These are phyloP conservation scores for Platismatia glauca DNA, from an alignment of 495 filamentous ascomycete species.

Conservation along the genomic window DNA sequence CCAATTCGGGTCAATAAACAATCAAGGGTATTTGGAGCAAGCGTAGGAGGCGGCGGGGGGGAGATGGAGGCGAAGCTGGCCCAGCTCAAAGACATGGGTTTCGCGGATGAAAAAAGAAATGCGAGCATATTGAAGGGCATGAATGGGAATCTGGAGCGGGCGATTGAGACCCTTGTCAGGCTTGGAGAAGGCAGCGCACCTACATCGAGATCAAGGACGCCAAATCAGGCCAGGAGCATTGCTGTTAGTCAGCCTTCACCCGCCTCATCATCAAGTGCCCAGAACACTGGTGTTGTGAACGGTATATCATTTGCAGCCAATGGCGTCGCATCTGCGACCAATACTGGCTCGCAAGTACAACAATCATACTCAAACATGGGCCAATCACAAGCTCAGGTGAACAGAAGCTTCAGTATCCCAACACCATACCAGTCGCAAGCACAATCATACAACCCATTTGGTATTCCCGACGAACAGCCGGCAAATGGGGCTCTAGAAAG, in stretches of 20 bases:
- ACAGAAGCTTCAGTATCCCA: conserved; percentile 1
- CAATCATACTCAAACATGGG: background rate
- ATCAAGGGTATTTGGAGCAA: conserved; percentile 59
- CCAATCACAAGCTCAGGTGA: conserved; percentile 6
- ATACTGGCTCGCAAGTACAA: conserved; percentile 7
- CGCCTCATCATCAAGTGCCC: conserved; percentile 1
- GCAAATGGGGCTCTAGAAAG: conserved; percentile 51
- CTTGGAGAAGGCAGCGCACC: conserved; percentile 58
- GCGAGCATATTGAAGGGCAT: conserved; percentile 67
- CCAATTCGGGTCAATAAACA: conserved; percentile 44
- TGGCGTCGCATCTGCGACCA: conserved; percentile 4
- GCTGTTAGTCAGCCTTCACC: conserved; percentile 23
- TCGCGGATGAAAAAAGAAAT: conserved; percentile 74
- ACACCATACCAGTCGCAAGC: conserved; percentile 27
- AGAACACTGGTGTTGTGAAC: conserved; percentile 14
- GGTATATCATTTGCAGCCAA: conserved; percentile 11
- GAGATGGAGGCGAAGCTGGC: conserved; percentile 61
- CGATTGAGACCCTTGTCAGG: conserved; percentile 72
- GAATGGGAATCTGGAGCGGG: conserved; percentile 72
- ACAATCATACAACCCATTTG: conserved; percentile 59
- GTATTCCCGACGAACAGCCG: conserved; percentile 36
- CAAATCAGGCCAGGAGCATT: conserved; percentile 22
- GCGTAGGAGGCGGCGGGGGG: conserved; percentile 49
- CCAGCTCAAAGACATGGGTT: conserved; percentile 83
- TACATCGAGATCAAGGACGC: conserved; percentile 33